Evolutionary conservation across 2,329 filamentous ascomycete species (phyloP).

Genomic region (Hypoxylon sp.): DNA sequence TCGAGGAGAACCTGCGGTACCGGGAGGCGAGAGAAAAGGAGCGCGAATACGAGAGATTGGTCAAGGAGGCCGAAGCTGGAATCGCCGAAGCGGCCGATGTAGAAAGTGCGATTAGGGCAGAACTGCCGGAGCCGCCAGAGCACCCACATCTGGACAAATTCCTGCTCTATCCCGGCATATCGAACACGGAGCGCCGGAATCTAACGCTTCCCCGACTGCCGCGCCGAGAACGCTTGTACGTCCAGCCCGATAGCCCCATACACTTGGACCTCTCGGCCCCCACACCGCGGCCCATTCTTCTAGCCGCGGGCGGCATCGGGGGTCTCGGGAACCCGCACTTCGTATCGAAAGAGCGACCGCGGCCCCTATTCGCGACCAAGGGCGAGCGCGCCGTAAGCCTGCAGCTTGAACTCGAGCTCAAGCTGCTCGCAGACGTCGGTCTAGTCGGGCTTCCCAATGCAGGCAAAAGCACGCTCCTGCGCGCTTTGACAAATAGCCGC

Average conservation of each 20-base stretch:
- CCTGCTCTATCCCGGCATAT: slow-evolving; percentile 86
- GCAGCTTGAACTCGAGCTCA: slow-evolving; percentile 89
- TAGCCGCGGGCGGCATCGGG: slow-evolving; percentile 89
- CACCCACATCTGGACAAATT: slow-evolving; percentile 77
- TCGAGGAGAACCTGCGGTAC: slow-evolving; percentile 68
- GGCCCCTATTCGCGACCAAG: slow-evolving; percentile 89
- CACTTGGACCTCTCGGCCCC: slow-evolving; percentile 80
- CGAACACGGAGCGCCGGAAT: slow-evolving; percentile 75
- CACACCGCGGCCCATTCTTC: slow-evolving; percentile 85
- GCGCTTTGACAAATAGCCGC: slow-evolving; percentile 88
- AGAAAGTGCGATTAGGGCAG: slow-evolving; percentile 40
- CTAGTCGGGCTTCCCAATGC: slow-evolving; percentile 96
- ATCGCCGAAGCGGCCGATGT: slow-evolving; percentile 57
- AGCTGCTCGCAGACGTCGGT: slow-evolving; percentile 94
- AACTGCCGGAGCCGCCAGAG: slow-evolving; percentile 56
- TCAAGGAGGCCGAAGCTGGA: slow-evolving; percentile 55
- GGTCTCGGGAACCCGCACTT: slow-evolving; percentile 97
- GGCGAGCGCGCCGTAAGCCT: slow-evolving; percentile 85
- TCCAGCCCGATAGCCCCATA: slow-evolving; percentile 81
- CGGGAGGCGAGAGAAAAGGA: slow-evolving; percentile 59
- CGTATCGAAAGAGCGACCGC: slow-evolving; percentile 78
- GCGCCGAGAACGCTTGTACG: slow-evolving; percentile 67
- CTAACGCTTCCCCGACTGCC: slow-evolving; percentile 67
- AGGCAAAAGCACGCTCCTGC: slow-evolving; percentile 92
- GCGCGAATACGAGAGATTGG: slow-evolving; percentile 53